These are phyloP conservation scores for Alternaria sp. DNA, from an alignment of 2,329 filamentous ascomycete genomes.

Conservation along the genomic window DNA sequence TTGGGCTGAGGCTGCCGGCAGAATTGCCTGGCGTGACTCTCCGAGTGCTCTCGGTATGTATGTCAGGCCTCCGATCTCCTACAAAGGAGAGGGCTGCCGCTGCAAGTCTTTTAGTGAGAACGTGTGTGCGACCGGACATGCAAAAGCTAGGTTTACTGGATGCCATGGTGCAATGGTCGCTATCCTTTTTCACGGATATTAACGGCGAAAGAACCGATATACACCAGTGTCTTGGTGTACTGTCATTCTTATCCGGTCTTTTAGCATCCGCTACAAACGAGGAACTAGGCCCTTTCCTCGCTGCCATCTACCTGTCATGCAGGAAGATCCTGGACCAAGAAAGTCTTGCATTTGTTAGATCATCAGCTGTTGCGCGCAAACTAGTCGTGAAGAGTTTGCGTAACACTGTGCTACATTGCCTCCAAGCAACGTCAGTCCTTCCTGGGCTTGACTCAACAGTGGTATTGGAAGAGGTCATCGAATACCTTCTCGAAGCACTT, in stretches of 20 bases:
- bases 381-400: conserved; percentile 85
- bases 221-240: conserved; percentile 79
- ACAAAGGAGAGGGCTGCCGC: conserved; percentile 92
- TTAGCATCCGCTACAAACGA: conserved; percentile 75
- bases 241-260: conserved; percentile 81
- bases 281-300: conserved; percentile 74
- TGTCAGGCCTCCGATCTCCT: conserved; percentile 74
- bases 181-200: conserved; percentile 65
- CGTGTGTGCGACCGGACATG: conserved; percentile 89
- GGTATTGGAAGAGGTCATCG: conserved; percentile 78
- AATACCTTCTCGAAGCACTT: conserved; percentile 78
- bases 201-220: conserved; percentile 59
- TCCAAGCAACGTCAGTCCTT: conserved; percentile 54
- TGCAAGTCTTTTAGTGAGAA: conserved; percentile 79
- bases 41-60: conserved; percentile 73
- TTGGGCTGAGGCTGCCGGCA: conserved; percentile 64
- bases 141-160: conserved; percentile 75
- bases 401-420: conserved; percentile 72
- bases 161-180: conserved; percentile 74
- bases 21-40: conserved; percentile 74
- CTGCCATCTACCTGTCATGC: conserved; percentile 70
- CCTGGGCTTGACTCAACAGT: conserved; percentile 49
- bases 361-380: conserved; percentile 82
- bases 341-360: conserved; percentile 65
- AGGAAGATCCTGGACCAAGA: conserved; percentile 65